phyloP scores from a whole-genome alignment of 2,329 filamentous ascomycete species.

The Sporothrix brasiliensis region DNA sequence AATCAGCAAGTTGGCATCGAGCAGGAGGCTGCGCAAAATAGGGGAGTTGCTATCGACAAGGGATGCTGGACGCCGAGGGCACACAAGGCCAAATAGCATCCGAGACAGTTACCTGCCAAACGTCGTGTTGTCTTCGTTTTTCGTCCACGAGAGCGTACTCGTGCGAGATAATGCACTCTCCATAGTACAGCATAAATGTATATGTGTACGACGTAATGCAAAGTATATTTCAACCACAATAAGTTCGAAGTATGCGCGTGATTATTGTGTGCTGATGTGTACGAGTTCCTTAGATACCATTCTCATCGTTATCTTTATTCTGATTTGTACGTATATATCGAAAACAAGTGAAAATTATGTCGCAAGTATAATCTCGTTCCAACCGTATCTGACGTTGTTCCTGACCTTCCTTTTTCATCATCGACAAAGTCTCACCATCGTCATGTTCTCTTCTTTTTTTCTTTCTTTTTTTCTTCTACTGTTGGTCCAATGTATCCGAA shows the following conservation, averaged over 20 bases:
- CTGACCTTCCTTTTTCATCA: neutral
- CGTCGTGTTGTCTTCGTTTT: neutral
- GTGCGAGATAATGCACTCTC: constrained; percentile 1
- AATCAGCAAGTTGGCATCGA: constrained; percentile 8
- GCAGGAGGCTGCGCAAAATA: neutral
- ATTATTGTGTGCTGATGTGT: neutral
- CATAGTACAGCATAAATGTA: neutral
- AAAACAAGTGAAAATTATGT: neutral
- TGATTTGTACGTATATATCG: neutral
- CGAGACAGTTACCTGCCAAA: constrained; percentile 30
- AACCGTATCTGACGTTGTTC: neutral
- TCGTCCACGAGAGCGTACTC: neutral
- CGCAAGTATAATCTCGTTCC: neutral
- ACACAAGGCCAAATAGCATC: constrained; percentile 28
- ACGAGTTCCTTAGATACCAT: neutral
- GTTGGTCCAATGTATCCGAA: neutral
- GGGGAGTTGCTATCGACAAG: neutral
- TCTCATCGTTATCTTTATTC: neutral
- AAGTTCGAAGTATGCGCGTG: neutral
- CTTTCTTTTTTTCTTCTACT: neutral
- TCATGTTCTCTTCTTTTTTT: too few relatives aligned
- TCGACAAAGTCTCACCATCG: too few relatives aligned
- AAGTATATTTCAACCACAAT: neutral
- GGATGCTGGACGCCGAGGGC: neutral
- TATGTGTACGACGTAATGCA: neutral